Base-by-base conservation (phyloP, 371 early-diverging fungal genomes). In the Saksenaea oblongispora region DNA sequence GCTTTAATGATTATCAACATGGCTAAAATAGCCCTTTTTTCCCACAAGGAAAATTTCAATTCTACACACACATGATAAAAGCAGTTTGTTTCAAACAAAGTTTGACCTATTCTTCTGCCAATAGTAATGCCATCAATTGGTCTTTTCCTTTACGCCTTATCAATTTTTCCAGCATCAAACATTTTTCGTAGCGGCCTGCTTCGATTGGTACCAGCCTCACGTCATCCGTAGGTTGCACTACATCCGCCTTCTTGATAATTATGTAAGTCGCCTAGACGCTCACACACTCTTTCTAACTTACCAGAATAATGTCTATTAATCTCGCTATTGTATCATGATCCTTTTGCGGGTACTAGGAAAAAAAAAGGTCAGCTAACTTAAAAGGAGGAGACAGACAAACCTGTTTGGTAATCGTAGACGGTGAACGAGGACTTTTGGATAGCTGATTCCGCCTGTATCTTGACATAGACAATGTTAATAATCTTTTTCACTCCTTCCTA, bases 1-100 rank as follows among this genome's bases (percentile, higher is more conserved):
- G 61, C 51, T 72, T 76, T 34, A 28, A 64, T 10, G 65, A 71
- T 35, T 84, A 84, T 83, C 66, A 80, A 37, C 83, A 80, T 26
- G 84, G 84, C 61, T 84, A 81, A 75, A 62, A 17, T 2, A 7
- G 7, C 2, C 31, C 31, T 31, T 31, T 31, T 31, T 31, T 31
- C 31, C 31, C 31, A 31, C 31, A 31, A 31, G 31, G 31, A 31
- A 31, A 18, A 18, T 18, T 47, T 22, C 18, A 22, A 1, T 7
- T 9, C 24, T 5, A 47, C 22, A 47, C 8, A 7, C 22, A 22
- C 11, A 3, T 10, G 22, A 18, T 22, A 47, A 10, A 18, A 47
- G 22, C 1, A 22, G n/a, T n/a, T 39, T 39, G 39, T 36, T 36
- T 44, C 17, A 17, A 1, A 31, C 31, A 31, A 31, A 31, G 31